These are phyloP conservation scores for Chlorella sp. DNA, from an alignment of 139 green algal species.

Conservation along the genomic window DNA sequence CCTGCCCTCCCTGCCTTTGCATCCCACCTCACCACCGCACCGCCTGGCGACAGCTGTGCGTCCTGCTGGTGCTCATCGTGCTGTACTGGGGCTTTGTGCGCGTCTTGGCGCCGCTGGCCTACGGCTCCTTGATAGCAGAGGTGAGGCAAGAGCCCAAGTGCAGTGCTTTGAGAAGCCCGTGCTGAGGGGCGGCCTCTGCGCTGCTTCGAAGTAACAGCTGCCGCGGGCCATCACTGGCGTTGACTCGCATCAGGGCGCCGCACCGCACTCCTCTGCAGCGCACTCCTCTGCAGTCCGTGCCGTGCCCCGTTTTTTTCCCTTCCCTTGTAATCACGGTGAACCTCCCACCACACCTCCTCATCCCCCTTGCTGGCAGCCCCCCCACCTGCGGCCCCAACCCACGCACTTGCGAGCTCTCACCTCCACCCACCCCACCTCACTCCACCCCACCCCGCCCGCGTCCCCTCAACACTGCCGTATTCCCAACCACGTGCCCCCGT, in stretches of 20 bases:
- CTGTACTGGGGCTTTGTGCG: conserved; percentile 9
- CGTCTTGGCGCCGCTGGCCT: conserved; percentile 13
- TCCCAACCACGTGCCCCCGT: neutral
- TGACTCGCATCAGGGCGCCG: too few species aligned
- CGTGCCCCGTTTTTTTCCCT: too few species aligned
- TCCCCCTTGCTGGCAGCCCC: neutral
- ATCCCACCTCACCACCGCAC: too few species aligned
- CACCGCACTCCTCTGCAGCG: too few species aligned
- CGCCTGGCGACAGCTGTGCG: too few species aligned
- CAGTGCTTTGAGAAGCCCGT: neutral
- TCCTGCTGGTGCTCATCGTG: conserved; percentile 17
- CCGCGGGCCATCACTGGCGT: too few species aligned
- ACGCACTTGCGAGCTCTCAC: too few species aligned
- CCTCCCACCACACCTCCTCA: neutral
- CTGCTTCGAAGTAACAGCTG: neutral
- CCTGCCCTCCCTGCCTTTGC: too few species aligned
- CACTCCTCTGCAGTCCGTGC: too few species aligned
- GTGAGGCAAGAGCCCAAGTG: neutral
- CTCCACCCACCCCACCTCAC: neutral
- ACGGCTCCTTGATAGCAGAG: neutral
- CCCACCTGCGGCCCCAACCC: too few species aligned
- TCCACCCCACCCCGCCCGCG: too few species aligned
- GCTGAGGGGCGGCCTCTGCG: neutral
- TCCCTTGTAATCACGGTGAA: too few species aligned
- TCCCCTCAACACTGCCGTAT: neutral